Evolutionary conservation across 305 asterid species (phyloP).

Genomic region (Rubia occidens): DNA sequence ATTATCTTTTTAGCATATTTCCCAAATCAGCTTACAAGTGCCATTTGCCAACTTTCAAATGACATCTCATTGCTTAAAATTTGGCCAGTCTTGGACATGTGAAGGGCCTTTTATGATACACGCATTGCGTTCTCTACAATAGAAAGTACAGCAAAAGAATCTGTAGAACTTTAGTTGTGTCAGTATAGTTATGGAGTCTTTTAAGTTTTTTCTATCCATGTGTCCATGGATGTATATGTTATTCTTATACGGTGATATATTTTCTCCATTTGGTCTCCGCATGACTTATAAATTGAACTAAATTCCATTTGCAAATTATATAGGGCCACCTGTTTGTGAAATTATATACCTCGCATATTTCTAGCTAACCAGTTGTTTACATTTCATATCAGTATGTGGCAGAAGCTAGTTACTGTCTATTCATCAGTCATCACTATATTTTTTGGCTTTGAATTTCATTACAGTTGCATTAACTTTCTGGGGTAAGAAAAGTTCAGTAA

Average conservation of each 20-base stretch:
- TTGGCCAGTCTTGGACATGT: not conserved
- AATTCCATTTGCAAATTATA: not conserved
- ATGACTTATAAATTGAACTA: not conserved
- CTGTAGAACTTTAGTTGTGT: not conserved
- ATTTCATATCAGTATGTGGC: not conserved
- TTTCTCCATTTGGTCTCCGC: not conserved
- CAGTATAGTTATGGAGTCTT: not conserved
- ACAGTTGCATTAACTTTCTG: not conserved
- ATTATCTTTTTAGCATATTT: not conserved
- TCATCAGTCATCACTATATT: not conserved
- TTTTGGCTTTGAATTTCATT: not conserved
- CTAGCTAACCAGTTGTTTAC: not conserved
- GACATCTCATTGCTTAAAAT: not conserved
- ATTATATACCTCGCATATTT: not conserved
- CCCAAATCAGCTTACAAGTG: not conserved
- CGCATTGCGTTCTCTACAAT: not conserved
- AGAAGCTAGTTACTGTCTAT: not conserved
- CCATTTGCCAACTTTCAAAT: not conserved
- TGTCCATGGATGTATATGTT: not conserved
- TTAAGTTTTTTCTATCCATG: not conserved
- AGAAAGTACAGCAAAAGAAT: no score
- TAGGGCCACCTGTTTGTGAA: not conserved
- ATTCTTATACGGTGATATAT: not conserved
- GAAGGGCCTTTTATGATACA: not conserved
- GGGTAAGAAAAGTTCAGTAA: slow-evolving; percentile 15